These are phyloP conservation scores for Neofusicoccum ribis DNA, from an alignment of 2,329 filamentous ascomycete species.

Conservation along the genomic window DNA sequence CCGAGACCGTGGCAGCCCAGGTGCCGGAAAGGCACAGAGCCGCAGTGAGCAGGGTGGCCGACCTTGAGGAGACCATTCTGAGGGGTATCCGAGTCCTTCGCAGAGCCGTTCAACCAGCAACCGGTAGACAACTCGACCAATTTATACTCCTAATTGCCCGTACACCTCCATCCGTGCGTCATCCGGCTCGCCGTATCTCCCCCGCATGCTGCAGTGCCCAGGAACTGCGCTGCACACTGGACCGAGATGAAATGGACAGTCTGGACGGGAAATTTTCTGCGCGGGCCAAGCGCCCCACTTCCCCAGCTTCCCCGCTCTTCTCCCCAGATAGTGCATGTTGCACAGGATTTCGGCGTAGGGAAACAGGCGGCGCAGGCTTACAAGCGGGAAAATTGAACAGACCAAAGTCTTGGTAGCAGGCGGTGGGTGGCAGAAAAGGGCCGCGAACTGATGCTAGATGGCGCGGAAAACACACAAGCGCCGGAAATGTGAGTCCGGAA, in stretches of 20 bases:
- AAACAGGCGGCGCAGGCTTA: not conserved
- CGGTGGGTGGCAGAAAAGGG: not conserved
- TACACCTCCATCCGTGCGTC: not conserved
- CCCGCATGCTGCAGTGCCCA: not conserved
- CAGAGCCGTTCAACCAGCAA: no score
- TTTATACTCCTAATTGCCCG: not conserved
- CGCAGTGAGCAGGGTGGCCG: not conserved
- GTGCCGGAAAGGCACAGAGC: not conserved
- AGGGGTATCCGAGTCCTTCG: no score
- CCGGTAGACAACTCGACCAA: not conserved
- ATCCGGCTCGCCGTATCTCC: not conserved
- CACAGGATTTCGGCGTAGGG: not conserved
- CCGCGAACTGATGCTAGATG: not conserved
- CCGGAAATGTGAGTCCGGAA: not conserved
- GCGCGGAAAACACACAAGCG: not conserved
- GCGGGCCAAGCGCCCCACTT: not conserved
- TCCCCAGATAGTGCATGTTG: not conserved
- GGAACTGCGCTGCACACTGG: not conserved
- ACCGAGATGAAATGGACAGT: not conserved
- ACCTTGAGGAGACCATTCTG: not conserved
- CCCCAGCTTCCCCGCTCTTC: conserved; percentile 11
- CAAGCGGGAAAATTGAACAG: not conserved
- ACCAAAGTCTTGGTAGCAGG: not conserved
- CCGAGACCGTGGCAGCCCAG: conserved; percentile 15
- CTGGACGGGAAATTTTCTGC: conserved; percentile 1